Base-by-base conservation (phyloP, 73 alveolate genomes). In the Paramecium bursaria region DNA sequence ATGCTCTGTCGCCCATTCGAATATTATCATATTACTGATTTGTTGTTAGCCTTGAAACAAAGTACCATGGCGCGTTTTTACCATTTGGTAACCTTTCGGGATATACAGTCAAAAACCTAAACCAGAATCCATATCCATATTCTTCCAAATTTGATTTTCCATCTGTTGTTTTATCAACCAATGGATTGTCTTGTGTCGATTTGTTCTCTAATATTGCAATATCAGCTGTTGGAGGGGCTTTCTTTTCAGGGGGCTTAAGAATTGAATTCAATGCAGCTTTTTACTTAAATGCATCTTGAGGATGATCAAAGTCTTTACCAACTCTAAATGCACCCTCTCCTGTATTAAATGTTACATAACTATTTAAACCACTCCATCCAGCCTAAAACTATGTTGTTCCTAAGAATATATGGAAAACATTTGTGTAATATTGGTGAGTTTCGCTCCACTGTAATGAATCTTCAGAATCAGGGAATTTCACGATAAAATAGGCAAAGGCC, bases 41-140 rank as follows among this genome's bases (percentile, higher is more conserved):
- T 21, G 60, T 39, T 67, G 82, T 67, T 33, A 67, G 27, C 44
- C 82, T 67, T 3, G 82, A 67, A 3, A 67, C 82, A 42, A 67
- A 67, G 60, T 67, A 67, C 82, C 82, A 67, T 14, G 82, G 82
- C 6, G 27, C 60, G 50, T 42, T 67, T 47, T 67, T 67, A 17
- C 82, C 82, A 35, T 31, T 35, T 21, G 44, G 30, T 42, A 67
- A 42, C 21, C 82, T 31, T 25, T 11, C 82, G 19, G 82, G 82
- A 67, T 67, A 67, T 21, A 57, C 55, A 35, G 61, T 39, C 11
- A 67, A 42, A 42, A 67, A 67, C 44, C 82, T 67, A 1, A 47
- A 35, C 82, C 82, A 67, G 21, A 39, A 67, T 35, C 82, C 82
- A 67, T 67, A 67, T 25, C 82, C 82, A 67, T 67, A 67, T 35